Base-by-base conservation (phyloP, 495 filamentous ascomycete genomes). In the Xylaria grammica region DNA sequence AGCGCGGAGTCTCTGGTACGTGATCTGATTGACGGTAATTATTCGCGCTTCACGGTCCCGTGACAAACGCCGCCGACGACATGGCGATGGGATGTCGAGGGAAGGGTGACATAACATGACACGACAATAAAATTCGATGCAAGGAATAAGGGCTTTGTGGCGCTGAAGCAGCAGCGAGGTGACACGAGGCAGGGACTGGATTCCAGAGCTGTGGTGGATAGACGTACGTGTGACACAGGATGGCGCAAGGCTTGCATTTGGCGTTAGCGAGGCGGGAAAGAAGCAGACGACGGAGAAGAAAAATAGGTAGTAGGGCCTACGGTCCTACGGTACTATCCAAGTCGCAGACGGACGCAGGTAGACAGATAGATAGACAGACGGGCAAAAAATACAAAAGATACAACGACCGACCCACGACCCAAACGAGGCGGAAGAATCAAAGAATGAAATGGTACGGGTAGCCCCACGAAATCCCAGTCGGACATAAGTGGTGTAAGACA, bases 171-270 rank as follows among this genome's bases (percentile, higher is more conserved):
- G 10, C 56, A 48, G 20, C 26, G 1, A 34, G 40, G 56, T 59
- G 42, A 48, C 42, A 59, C 42, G 24, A 59, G 56, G 42, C 56
- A 59, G 56, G 54, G 56, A 34, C 56, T 59, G 56, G 42, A 48
- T 46, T 48, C 24, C 42, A 59, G 40, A 59, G 54, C 56, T n/a
- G 42, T 42, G 40, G 40, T 42, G 5, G 8, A 3, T 42, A 17
- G 40, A 17, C 40, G 42, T 20, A 59, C 42, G 56, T 32, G 42
- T 20, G 56, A 48, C 56, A 48, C 50, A 55, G 38, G 15, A 48
- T 59, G 56, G 42, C 42, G 54, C 27, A 59, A 34, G 40, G 54
- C 54, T 20, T 48, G 38, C 54, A 58, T 58, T n/a, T n/a, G 38
- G 54, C 38, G 54, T 17, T 45, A 38, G 29, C 45, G 54, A 58